Evolutionary conservation across 164 flowering plant genomes (phyloP).

Genomic region (Hamamelis virginiana): DNA sequence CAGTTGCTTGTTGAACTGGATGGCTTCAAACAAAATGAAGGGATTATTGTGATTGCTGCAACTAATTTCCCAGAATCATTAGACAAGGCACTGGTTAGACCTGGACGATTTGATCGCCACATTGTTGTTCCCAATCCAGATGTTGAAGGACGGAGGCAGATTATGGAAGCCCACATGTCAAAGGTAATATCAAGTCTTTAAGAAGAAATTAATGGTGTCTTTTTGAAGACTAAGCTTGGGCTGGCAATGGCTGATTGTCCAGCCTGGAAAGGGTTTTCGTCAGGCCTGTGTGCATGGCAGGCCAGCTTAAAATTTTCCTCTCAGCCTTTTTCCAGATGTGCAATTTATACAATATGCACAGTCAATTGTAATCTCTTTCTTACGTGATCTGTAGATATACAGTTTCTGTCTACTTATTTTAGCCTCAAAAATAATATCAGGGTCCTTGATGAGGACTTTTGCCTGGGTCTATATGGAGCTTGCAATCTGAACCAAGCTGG

Average conservation of each 20-base stretch:
- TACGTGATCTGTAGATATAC: no score
- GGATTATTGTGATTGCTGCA: constrained; percentile 96
- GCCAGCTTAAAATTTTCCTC: not conserved
- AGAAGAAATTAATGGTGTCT: not conserved
- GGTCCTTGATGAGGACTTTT: no score
- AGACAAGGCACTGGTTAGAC: constrained; percentile 95
- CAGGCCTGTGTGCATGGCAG: not conserved
- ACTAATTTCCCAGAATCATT: constrained; percentile 94
- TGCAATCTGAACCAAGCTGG: no score
- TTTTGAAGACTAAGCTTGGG: not conserved
- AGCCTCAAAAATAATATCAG: no score
- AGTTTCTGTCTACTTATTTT: no score
- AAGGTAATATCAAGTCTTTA: constrained; percentile 48
- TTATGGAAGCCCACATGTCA: constrained; percentile 87
- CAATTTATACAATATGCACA: no score
- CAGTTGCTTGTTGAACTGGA: constrained; percentile 97
- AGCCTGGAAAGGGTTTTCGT: no score
- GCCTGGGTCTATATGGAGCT: no score
- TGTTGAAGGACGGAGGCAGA: constrained; percentile 95
- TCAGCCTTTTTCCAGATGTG: no score
- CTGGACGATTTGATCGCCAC: constrained; percentile 95
- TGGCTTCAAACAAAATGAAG: constrained; percentile 97
- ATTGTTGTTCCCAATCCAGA: constrained; percentile 97
- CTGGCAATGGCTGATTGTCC: no score
- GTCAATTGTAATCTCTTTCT: no score